These are phyloP conservation scores for Xerocomus nothofagi DNA, from an alignment of 1,284 basidiomycete genomes.

Conservation along the genomic window DNA sequence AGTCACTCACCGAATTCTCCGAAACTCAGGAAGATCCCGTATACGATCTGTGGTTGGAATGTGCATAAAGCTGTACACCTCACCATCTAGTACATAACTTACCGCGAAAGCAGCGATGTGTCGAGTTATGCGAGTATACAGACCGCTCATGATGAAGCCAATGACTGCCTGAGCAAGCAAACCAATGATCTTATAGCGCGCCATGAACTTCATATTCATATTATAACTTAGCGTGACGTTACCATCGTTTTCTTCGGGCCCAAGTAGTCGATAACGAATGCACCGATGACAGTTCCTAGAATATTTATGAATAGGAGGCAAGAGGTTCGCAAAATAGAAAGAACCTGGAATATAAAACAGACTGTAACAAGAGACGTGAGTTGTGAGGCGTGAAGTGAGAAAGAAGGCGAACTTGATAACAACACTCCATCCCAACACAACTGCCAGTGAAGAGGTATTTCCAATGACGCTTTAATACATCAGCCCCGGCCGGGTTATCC, in stretches of 20 bases:
- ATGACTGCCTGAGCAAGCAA: conserved; percentile 69
- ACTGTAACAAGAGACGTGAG: conserved; percentile 36
- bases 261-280: conserved; percentile 73
- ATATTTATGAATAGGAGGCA: neutral
- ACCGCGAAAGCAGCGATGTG: conserved; percentile 81
- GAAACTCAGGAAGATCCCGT: conserved; percentile 88
- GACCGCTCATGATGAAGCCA: conserved; percentile 85
- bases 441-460: conserved; percentile 44
- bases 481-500: neutral
- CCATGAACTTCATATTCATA: conserved; percentile 1
- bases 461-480: conserved; percentile 56
- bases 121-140: conserved; percentile 59
- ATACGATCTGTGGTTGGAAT: conserved; percentile 55
- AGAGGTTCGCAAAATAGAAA: neutral
- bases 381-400: neutral
- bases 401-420: conserved; percentile 65
- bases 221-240: conserved; percentile 3
- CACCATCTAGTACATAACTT: conserved; percentile 17
- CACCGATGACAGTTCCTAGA: conserved; percentile 70
- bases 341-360: conserved; percentile 70
- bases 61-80: neutral
- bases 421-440: conserved; percentile 76
- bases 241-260: conserved; percentile 81
- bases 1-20: conserved; percentile 65
- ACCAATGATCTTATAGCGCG: conserved; percentile 56